A percentile compares a stretch with the other conserved stretches of the same genome.
Evolutionary conservation across 306 rosid genomes (phyloP).

Genomic region (Quercus rubra): DNA sequence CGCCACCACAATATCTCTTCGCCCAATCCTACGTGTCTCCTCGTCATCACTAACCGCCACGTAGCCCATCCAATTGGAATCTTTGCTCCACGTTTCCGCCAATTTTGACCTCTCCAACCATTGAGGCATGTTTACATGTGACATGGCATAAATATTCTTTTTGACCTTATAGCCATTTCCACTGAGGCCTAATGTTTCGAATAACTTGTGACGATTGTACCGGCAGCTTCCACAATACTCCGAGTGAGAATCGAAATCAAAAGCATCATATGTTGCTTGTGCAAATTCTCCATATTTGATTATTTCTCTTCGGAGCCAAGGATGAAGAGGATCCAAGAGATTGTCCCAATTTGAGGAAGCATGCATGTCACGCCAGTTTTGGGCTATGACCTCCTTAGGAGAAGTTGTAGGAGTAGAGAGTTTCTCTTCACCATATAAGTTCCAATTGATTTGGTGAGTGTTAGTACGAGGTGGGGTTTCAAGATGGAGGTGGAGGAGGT

Average conservation of each 20-base stretch:
- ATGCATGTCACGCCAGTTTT: conserved; percentile 53
- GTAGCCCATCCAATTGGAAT: conserved; percentile 73
- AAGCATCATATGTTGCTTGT: conserved; percentile 71
- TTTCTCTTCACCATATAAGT: conserved; percentile 18
- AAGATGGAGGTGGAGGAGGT: conserved; percentile 44
- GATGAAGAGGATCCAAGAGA: conserved; percentile 54
- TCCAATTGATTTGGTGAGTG: neutral
- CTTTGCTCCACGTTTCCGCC: conserved; percentile 54
- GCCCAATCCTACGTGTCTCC: conserved; percentile 51
- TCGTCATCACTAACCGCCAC: conserved; percentile 51
- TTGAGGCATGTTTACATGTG: conserved; percentile 48
- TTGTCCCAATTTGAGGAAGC: conserved; percentile 44
- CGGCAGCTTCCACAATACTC: conserved; percentile 64
- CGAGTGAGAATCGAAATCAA: conserved; percentile 55
- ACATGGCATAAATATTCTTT: conserved; percentile 58
- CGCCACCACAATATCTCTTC: conserved; percentile 58
- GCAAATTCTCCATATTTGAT: conserved; percentile 73
- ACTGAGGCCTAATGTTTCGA: conserved; percentile 37
- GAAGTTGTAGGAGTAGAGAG: conserved; percentile 51
- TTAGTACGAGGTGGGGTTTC: conserved; percentile 25
- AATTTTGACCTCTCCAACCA: conserved; percentile 60
- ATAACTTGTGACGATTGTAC: conserved; percentile 35
- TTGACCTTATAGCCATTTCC: conserved; percentile 44
- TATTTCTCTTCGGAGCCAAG: conserved; percentile 55
- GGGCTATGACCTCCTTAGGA: conserved; percentile 49